Base-by-base conservation (phyloP, 2,329 filamentous ascomycete genomes). In the Ophiostoma sp. region DNA sequence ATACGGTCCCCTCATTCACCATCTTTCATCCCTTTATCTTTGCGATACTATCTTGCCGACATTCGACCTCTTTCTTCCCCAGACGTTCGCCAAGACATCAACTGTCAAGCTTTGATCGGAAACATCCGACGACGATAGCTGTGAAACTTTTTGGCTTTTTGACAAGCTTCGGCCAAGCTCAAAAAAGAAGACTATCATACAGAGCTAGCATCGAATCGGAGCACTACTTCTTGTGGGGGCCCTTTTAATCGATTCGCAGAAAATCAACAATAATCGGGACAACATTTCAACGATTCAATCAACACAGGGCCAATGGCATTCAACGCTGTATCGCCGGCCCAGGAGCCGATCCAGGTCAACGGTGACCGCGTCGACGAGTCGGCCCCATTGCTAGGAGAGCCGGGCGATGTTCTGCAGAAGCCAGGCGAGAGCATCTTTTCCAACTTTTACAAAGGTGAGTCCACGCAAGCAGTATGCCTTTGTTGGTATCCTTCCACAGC, bases 401-500 rank as follows among this genome's bases (percentile, higher is more conserved):
- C 90, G 59, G 93, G 93, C 64, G 93, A 95, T 83, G 93, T 89
- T 11, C 88, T 89, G 68, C 93, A 97, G 83, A 83, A 84, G 74
- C 87, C 91, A 50, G 87, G 87, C 19, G 86, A 88, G 74, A 85
- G 89, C 31, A 85, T 97, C 71, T 84, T 88, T 75, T 85, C 86
- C 77, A 97, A 97, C 79, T 85, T 97, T 55, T 84, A 92, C 75
- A 87, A 92, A 50, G 94, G 94, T 95, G 85, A 76, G 85, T 73
- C 5, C 25, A 6, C 9, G n/a, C n/a, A 17, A 11, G 45, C 12
- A n/a, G n/a, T 45, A 8, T 11, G 19, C 48, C n/a, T 0, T 7
- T 57, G 28, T 69, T 63, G 25, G 19, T 28, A 22, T 28, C 9
- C 15, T 17, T 45, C 7, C 15, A 5, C 39, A 2, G 17, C 68